Evolutionary conservation across 129 eudicot species (phyloP).

Genomic region (Smallanthus sonchifolius): DNA sequence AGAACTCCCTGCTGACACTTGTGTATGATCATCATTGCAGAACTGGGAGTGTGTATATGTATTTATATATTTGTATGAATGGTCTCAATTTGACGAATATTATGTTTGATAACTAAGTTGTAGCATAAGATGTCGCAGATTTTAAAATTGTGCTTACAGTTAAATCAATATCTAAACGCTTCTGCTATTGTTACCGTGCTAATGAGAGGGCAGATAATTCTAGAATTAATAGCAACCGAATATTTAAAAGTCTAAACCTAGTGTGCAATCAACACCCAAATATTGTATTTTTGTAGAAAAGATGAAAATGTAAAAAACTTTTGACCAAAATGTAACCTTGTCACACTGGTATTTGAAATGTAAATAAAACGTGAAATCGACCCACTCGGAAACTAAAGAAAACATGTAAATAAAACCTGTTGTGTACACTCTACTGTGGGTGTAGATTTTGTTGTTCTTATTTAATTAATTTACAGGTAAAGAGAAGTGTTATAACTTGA

Average conservation of each 20-base stretch:
- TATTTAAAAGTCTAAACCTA: neutral
- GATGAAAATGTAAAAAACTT: neutral
- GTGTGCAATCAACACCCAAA: neutral
- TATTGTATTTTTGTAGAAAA: neutral
- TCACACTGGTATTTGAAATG: neutral
- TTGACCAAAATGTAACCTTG: neutral
- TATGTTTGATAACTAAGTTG: neutral
- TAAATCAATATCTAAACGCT: neutral
- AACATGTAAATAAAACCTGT: too few species aligned
- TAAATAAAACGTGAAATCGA: neutral
- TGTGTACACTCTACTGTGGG: neutral
- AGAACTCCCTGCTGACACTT: neutral
- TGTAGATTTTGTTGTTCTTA: neutral
- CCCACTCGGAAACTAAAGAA: neutral
- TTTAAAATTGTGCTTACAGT: neutral
- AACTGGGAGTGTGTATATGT: neutral
- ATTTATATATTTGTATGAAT: neutral
- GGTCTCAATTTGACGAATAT: neutral
- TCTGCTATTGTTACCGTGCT: neutral
- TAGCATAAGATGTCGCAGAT: neutral
- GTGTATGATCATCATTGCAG: neutral
- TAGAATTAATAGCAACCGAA: neutral
- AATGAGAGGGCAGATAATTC: neutral
- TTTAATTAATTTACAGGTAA: neutral
- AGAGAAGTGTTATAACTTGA: slow-evolving; percentile 2